A percentile compares a stretch with the other conserved stretches of the same genome.
Evolutionary conservation across 148 eudicot species (phyloP).

Genomic region (Polygonum maritimum): DNA sequence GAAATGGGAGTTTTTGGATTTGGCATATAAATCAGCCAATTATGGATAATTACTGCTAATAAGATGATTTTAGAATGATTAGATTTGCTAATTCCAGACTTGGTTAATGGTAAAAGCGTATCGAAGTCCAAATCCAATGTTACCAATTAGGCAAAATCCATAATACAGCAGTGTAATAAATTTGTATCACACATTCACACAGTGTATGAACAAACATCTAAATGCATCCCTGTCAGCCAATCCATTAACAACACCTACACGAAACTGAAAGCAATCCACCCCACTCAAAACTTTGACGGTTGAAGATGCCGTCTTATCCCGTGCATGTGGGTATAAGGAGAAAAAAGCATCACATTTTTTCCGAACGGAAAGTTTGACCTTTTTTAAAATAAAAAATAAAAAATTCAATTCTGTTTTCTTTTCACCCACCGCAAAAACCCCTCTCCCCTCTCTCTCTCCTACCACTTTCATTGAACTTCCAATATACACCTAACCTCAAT

Average conservation of each 20-base stretch:
- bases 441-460: not conserved
- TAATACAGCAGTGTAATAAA: no score
- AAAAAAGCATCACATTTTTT: not conserved
- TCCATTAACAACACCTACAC: not conserved
- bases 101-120: not conserved
- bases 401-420: not conserved
- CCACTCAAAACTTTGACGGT: not conserved
- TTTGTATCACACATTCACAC: no score
- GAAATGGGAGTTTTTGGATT: not conserved
- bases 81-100: not conserved
- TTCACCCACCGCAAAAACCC: not conserved
- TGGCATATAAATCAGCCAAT: not conserved
- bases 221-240: not conserved
- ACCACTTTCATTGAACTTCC: not conserved
- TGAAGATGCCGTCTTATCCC: slow-evolving; percentile 1
- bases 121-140: not conserved
- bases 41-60: not conserved
- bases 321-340: slow-evolving; percentile 2
- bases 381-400: not conserved
- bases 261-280: not conserved
- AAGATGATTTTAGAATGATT: not conserved
- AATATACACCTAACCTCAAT: not conserved
- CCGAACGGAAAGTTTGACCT: not conserved
- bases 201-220: not conserved
- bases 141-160: not conserved